Base-by-base conservation (phyloP, 441 rosid species). In the Euphorbia corollata region DNA sequence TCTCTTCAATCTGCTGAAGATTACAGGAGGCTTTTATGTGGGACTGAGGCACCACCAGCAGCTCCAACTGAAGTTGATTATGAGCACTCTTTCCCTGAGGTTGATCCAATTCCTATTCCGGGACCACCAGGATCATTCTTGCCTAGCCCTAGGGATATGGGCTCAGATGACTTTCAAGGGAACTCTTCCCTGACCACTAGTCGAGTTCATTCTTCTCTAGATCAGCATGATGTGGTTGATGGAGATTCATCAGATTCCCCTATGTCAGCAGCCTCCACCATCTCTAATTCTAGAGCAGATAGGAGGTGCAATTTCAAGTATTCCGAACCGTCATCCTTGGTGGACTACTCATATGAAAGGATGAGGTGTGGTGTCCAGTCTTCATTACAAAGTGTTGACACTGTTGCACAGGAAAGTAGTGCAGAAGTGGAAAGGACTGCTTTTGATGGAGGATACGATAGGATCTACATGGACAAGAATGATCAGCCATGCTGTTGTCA, bases 71-170 rank as follows among this genome's bases (percentile, higher is more conserved):
- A 73, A 34, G 65, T 74, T 36, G 72, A 68, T 73, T 79, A 77
- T 78, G 78, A 71, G 22, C 75, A n/a, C n/a, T n/a, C n/a, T n/a
- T n/a, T n/a, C 32, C 32, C 82, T 0, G 81, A 87, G 81, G 88
- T 90, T 73, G 97, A 93, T 79, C 89, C 95, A 12, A 93, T 93
- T 71, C 95, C 91, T 45, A 93, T 93, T 70, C 99, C 98, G 4
- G 96, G 98, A 65, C 99, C 99, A 32, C 99, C 98, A 0, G 98
- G 95, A 2, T 93, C 98, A 22, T 93, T 90, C 80, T 78, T 93
- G 75, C 95, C 91, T 0, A 93, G 98, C 80, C 98, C 96, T 58
- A 79, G 97, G 73, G 95, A 82, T 70, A 79, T 86, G 86, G 83
- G 90, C 61, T 87, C 89, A 0, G 82, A 83, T 61, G 98, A 92